These are phyloP conservation scores for Coemansia sp. DNA, from an alignment of 192 early-diverging fungal species.

Conservation along the genomic window DNA sequence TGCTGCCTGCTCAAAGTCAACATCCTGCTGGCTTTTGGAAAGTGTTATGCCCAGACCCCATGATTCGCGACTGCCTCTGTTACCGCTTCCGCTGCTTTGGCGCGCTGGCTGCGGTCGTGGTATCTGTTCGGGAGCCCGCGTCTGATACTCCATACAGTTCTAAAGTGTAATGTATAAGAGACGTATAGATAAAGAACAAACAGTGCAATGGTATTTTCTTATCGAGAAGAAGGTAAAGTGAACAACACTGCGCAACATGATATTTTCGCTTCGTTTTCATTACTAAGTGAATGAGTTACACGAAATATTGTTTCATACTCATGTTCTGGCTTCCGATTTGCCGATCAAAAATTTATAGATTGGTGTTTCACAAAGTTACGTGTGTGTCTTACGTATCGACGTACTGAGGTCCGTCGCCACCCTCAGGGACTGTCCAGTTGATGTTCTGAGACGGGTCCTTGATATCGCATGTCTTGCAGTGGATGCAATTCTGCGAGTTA, in stretches of 20 bases:
- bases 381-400: constrained; percentile 52
- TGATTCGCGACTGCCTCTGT: constrained; percentile 13
- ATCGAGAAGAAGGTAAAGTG: neutral
- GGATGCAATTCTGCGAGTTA: constrained; percentile 96
- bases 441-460: constrained; percentile 99
- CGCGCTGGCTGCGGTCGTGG: neutral
- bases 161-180: neutral
- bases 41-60: constrained; percentile 42
- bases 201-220: no score
- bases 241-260: neutral
- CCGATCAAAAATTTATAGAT: neutral
- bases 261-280: no score
- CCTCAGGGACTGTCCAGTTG: constrained; percentile 95
- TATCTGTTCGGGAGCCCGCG: no score
- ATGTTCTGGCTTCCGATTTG: neutral
- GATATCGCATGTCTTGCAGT: constrained; percentile 99
- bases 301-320: no score
- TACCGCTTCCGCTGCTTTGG: neutral
- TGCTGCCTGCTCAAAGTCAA: constrained; percentile 13
- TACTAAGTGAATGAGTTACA: no score
- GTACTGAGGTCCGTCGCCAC: constrained; percentile 83
- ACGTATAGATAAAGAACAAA: neutral
- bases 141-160: no score
- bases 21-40: constrained; percentile 2
- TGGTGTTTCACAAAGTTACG: no score